Conservation (phyloP, 1,284 basidiomycete species). For the Thecaphora thlaspeos region DNA sequence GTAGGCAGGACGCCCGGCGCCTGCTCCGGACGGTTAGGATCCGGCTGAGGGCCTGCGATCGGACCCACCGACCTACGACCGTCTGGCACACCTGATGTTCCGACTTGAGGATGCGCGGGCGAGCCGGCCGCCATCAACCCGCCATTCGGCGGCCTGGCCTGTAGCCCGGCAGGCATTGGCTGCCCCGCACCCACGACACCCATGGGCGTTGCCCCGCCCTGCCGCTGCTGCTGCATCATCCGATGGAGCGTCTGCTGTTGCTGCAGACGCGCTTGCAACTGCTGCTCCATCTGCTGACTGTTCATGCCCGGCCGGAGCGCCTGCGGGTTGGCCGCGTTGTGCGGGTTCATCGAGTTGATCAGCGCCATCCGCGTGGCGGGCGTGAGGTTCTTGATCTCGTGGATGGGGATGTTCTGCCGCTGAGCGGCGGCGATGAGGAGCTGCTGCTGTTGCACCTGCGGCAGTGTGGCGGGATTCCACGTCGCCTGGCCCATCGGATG, state of each 20-base stretch:
- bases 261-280: slow-evolving; percentile 43
- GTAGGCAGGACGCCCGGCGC: slow-evolving; percentile 10
- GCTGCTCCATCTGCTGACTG: slow-evolving; percentile 36
- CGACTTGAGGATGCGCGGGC: slow-evolving; percentile 12
- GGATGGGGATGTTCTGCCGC: slow-evolving; percentile 46
- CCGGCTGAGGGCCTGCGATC: background rate
- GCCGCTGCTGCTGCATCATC: slow-evolving; percentile 43
- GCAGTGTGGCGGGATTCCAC: slow-evolving; percentile 36
- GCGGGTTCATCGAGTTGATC: slow-evolving; percentile 43
- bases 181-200: background rate
- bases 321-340: slow-evolving; percentile 32
- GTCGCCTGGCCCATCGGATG: slow-evolving; percentile 12
- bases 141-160: slow-evolving; percentile 25
- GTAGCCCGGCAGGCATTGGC: slow-evolving; percentile 17
- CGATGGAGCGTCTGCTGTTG: slow-evolving; percentile 43
- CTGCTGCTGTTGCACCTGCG: slow-evolving; percentile 50
- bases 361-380: slow-evolving; percentile 43
- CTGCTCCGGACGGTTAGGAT: slow-evolving; percentile 26
- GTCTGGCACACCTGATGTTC: slow-evolving; percentile 24
- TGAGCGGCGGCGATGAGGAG: slow-evolving; percentile 47
- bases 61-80: slow-evolving; percentile 35
- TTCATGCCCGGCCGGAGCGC: slow-evolving; percentile 26
- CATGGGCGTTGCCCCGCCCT: slow-evolving; percentile 1
- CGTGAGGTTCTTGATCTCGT: slow-evolving; percentile 52
- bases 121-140: slow-evolving; percentile 24